Evolutionary conservation across 495 filamentous ascomycete species (phyloP), one percentile per base, ranked within the genome.

Genomic region (Lentithecium fluviatile): DNA sequence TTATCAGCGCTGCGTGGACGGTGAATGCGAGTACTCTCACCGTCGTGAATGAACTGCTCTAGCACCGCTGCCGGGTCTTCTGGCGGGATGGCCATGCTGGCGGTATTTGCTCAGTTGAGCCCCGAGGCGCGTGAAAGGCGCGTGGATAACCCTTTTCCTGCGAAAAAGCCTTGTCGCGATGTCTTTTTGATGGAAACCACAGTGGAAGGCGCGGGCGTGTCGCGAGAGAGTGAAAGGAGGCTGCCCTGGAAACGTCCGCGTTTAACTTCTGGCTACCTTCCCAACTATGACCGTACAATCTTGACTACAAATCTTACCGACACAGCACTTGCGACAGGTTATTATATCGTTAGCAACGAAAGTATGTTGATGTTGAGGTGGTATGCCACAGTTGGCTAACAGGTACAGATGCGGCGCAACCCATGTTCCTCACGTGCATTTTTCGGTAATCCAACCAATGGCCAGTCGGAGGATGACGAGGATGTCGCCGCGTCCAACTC

Each of bases 11-110:
- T 49, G 10, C 47, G 17, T 6, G 25, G 54, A 65, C 15, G 21
- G 17, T 25, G n/a, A 48, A 68, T 64, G 4, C 29, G 29, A 3
- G 3, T 10, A 3, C 52, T 68, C 40, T 43, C 13, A 83, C 82
- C 83, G 79, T 90, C 86, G 74, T 95, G 89, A 52, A 92, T 85
- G 74, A 93, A 98, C 68, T 95, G 88, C 67, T 97, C 94, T 47
- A 98, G 83, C 55, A 98, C 89, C 50, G 90, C 80, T 32, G 90
- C 89, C 64, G 91, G 86, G 76, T 98, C 94, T 73, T 90, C 87
- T 32, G 29, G 29, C 29, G 50, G 29, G 55, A 58, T 56, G 25
- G 64, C 64, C 64, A 67, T 67, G 43, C 17, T 62, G 25, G 46
- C 26, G 34, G n/a, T n/a, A n/a, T 21, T 26, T 47, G 21, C n/a